These are phyloP conservation scores for Lactuca saligna DNA, from an alignment of 129 eudicot species.

Conservation along the genomic window DNA sequence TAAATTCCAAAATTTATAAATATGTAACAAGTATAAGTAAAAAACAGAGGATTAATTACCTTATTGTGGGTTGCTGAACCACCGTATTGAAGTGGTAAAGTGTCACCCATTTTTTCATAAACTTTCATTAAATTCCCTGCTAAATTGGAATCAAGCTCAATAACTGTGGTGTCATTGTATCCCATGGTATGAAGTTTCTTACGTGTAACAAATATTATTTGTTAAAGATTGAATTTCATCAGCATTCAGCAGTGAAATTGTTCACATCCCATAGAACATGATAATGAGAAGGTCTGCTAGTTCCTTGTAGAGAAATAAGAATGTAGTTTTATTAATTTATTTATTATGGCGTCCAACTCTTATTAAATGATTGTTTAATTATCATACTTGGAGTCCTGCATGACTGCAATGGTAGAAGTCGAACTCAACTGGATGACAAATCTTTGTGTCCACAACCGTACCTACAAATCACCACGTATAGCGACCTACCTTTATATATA, in stretches of 20 bases:
- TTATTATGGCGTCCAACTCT: neutral
- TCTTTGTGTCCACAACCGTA: conserved; percentile 83
- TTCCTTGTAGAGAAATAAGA: too few relatives aligned
- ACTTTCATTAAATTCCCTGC: conserved; percentile 70
- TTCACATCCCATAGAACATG: conserved; percentile 94
- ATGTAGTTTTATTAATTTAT: too few relatives aligned
- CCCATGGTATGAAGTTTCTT: conserved; percentile 60
- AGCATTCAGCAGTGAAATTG: conserved; percentile 76
- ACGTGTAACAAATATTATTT: conserved; percentile 91
- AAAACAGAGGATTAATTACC: too few relatives aligned
- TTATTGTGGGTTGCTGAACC: conserved; percentile 99
- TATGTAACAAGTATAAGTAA: neutral
- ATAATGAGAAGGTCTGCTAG: conserved; percentile 94
- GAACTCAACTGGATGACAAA: conserved; percentile 91
- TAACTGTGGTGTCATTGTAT: conserved; percentile 44
- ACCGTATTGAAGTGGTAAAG: conserved; percentile 88
- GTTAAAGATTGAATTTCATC: conserved; percentile 76
- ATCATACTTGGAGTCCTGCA: conserved; percentile 71
- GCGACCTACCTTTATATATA: too few relatives aligned
- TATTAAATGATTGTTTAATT: conserved; percentile 10
- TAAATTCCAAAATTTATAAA: neutral
- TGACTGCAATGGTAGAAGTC: conserved; percentile 91
- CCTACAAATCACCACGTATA: conserved; percentile 59
- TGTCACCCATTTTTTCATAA: conserved; percentile 97
- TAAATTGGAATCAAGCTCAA: conserved; percentile 66